A percentile compares a stretch with the other conserved stretches of the same genome.
These are phyloP conservation scores for Aspergillus texensis DNA, from an alignment of 2,329 filamentous ascomycete genomes.

Conservation along the genomic window DNA sequence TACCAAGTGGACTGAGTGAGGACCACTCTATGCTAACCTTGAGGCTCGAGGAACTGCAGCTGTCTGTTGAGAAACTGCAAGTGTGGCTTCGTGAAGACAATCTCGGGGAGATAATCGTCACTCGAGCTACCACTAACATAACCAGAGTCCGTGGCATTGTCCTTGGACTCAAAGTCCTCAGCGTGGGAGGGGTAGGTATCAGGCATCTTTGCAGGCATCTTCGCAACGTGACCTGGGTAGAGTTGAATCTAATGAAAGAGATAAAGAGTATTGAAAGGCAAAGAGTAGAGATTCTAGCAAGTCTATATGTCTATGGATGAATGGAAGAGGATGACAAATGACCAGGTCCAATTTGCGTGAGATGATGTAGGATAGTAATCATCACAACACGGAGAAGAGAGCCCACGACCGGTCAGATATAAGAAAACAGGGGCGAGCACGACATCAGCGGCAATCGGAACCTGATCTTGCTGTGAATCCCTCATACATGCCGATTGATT, in stretches of 20 bases:
- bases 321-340: slow-evolving; percentile 5
- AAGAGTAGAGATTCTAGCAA: slow-evolving; percentile 7
- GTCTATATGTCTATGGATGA: slow-evolving; percentile 11
- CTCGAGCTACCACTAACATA: slow-evolving; percentile 68
- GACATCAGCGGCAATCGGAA: slow-evolving; percentile 34
- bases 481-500: slow-evolving; percentile 28
- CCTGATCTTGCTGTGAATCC: slow-evolving; percentile 22
- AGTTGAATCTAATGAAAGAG: slow-evolving; percentile 1
- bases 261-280: slow-evolving; percentile 11
- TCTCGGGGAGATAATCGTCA: slow-evolving; percentile 66
- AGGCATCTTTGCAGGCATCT: slow-evolving; percentile 44
- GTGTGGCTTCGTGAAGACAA: slow-evolving; percentile 85
- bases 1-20: slow-evolving; percentile 9
- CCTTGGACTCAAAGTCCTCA: slow-evolving; percentile 41
- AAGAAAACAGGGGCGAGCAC: slow-evolving; percentile 34
- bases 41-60: slow-evolving; percentile 81
- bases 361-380: slow-evolving; percentile 10
- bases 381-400: slow-evolving; percentile 14
- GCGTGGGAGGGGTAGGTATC: slow-evolving; percentile 39
- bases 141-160: slow-evolving; percentile 81
- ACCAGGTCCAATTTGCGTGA: neutral
- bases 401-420: slow-evolving; percentile 30
- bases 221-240: neutral
- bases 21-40: slow-evolving; percentile 53
- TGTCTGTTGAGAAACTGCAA: slow-evolving; percentile 89